phyloP scores from a whole-genome alignment of 352 stramenopile genomes.

The Pythium dissotocum region DNA sequence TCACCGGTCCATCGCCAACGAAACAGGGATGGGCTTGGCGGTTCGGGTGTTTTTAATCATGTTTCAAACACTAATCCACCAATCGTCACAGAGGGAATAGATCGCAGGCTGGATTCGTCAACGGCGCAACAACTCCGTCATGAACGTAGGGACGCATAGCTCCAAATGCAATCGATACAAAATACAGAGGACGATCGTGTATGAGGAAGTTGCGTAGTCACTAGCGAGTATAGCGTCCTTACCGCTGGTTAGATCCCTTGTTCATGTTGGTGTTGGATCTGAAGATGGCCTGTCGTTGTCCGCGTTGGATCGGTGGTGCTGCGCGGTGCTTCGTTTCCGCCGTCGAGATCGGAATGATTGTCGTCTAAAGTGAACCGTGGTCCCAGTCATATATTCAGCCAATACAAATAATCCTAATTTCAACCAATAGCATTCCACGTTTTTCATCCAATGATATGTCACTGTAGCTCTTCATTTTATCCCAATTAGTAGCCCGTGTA shows the following conservation, averaged over 20 bases:
- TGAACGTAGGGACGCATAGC: too few relatives aligned
- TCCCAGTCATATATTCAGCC: slow-evolving; percentile 1
- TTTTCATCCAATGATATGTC: background rate
- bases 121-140: background rate
- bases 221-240: too few relatives aligned
- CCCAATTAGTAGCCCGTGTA: background rate
- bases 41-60: slow-evolving; percentile 19
- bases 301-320: background rate
- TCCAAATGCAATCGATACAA: too few relatives aligned
- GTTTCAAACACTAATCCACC: slow-evolving; percentile 3
- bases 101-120: background rate
- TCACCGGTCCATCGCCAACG: slow-evolving; percentile 17
- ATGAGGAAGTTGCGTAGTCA: too few relatives aligned
- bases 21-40: slow-evolving; percentile 7
- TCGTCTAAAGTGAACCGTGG: background rate
- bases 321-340: slow-evolving; percentile 4
- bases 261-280: background rate
- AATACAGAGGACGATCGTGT: too few relatives aligned
- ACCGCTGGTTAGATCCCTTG: too few relatives aligned
- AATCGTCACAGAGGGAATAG: background rate
- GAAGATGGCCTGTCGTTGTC: background rate
- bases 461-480: background rate
- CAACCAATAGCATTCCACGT: background rate
- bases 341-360: background rate
- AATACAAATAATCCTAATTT: background rate